Conservation (phyloP, 2,329 filamentous ascomycete species). For the Phialocephala sp. region DNA sequence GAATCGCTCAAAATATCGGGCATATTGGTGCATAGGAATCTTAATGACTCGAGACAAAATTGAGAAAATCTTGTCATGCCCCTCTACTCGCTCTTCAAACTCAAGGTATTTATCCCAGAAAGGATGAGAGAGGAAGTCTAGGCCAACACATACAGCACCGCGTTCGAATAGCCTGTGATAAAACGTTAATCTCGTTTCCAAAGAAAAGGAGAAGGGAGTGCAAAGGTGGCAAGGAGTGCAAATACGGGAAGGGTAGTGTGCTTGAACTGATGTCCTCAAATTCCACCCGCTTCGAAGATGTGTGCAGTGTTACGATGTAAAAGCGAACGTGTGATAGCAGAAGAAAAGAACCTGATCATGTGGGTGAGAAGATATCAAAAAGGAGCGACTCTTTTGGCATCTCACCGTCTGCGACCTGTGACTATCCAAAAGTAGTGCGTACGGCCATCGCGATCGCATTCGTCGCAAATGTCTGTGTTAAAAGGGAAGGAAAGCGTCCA, state of each 20-base stretch:
- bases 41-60: conserved; percentile 83
- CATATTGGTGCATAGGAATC: conserved; percentile 95
- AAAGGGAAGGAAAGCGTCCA: conserved; percentile 68
- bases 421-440: conserved; percentile 40
- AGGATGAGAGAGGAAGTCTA: conserved; percentile 92
- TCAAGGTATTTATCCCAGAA: conserved; percentile 99
- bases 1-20: conserved; percentile 92
- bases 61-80: conserved; percentile 81
- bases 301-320: conserved; percentile 47
- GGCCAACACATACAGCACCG: conserved; percentile 80
- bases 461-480: conserved; percentile 57
- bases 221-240: conserved; percentile 55
- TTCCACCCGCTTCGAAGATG: conserved; percentile 49
- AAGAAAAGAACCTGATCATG: conserved; percentile 65
- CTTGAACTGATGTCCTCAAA: conserved; percentile 57
- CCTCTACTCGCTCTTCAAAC: conserved; percentile 90
- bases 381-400: conserved; percentile 65
- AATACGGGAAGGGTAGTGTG: conserved; percentile 66
- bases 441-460: conserved; percentile 39
- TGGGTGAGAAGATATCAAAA: conserved; percentile 69
- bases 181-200: conserved; percentile 33
- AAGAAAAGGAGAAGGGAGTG: conserved; percentile 34
- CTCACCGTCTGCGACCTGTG: conserved; percentile 69
- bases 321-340: conserved; percentile 52
- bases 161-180: conserved; percentile 84